Evolutionary conservation across 345 rosid species (phyloP).

Genomic region (Eucalyptus regnans): DNA sequence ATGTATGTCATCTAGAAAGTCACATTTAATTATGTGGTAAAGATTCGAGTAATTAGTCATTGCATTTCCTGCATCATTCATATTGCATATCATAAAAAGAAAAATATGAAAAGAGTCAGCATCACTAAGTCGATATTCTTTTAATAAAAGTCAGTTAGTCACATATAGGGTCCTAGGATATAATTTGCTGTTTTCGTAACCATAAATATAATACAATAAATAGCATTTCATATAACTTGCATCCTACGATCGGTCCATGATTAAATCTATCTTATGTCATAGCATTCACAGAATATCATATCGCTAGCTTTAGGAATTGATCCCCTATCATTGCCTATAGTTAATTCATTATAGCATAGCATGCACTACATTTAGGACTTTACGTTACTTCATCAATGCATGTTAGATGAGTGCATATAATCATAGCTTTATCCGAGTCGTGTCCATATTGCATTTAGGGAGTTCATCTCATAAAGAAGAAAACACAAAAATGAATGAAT

Average conservation of each 20-base stretch:
- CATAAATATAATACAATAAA: not conserved
- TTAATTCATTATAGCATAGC: not conserved
- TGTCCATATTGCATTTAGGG: not conserved
- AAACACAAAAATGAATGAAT: not conserved
- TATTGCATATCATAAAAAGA: not conserved
- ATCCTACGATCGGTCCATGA: not conserved
- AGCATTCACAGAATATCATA: not conserved
- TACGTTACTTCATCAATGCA: not conserved
- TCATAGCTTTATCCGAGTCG: not conserved
- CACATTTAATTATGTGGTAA: not conserved
- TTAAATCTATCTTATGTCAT: not conserved
- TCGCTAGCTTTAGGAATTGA: not conserved
- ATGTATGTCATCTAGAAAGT: not conserved
- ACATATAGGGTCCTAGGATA: not conserved
- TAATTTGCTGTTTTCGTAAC: not conserved
- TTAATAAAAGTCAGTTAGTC: not conserved
- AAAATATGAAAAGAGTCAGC: not conserved
- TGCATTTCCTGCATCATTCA: not conserved
- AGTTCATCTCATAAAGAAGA: not conserved
- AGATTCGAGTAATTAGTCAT: not conserved
- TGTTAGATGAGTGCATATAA: not conserved
- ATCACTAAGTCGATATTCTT: not conserved
- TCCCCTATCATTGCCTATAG: not conserved
- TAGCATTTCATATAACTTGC: not conserved
- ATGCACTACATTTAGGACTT: not conserved